Percentiles rank a stretch among this genome's conserved stretches.
phyloP scores from a whole-genome alignment of 1,139 yeast species.

The Kodamaea anthophila region DNA sequence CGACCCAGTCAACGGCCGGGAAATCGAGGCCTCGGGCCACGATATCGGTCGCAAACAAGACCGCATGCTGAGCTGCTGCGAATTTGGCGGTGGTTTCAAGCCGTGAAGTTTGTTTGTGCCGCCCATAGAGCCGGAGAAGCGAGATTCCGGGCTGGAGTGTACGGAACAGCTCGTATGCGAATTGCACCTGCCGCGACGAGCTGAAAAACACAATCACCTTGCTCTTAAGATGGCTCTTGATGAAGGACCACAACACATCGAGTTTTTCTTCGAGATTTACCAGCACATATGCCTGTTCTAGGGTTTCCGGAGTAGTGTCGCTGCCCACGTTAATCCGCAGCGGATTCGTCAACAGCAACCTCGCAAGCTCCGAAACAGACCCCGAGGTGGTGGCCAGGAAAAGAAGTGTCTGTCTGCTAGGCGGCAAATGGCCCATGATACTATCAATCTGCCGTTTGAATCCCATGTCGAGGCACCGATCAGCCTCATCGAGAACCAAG shows the following conservation, averaged over 20 bases:
- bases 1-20: constrained; percentile 96
- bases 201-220: constrained; percentile 87
- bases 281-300: constrained; percentile 76
- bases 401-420: constrained; percentile 78
- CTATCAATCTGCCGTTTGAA: constrained; percentile 84
- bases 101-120: constrained; percentile 91
- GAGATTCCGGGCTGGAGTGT: constrained; percentile 96
- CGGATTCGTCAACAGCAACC: constrained; percentile 79
- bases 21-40: constrained; percentile 97
- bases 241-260: constrained; percentile 81
- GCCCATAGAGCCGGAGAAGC: constrained; percentile 84
- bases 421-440: constrained; percentile 76
- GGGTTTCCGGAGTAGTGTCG: constrained; percentile 71
- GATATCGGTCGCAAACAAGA: constrained; percentile 92
- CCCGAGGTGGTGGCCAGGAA: constrained; percentile 95
- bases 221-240: constrained; percentile 78
- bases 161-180: constrained; percentile 83
- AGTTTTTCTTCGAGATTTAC: constrained; percentile 75
- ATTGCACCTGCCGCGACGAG: constrained; percentile 93
- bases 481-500: constrained; percentile 92
- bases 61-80: constrained; percentile 78
- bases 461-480: constrained; percentile 94
- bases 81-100: constrained; percentile 85
- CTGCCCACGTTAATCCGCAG: constrained; percentile 57
- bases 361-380: constrained; percentile 78